phyloP scores from a whole-genome alignment of 1,139 yeast species.

The Scheffersomyces quercinus region DNA sequence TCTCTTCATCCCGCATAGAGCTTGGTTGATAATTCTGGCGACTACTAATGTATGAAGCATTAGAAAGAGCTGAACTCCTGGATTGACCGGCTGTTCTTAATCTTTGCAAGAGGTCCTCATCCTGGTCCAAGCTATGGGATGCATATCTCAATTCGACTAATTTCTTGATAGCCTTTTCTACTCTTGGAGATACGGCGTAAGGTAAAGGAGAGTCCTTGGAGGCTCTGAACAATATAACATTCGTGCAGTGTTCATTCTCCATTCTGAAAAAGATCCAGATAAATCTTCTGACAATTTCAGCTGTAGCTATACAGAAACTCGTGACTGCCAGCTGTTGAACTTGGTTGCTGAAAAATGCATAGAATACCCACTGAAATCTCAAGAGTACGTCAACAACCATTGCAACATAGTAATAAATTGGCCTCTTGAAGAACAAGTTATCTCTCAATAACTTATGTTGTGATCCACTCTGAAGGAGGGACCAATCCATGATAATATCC shows the following conservation, averaged over 20 bases:
- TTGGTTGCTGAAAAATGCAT: slow-evolving; percentile 67
- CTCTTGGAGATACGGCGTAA: slow-evolving; percentile 49
- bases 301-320: slow-evolving; percentile 77
- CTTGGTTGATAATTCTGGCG: neutral
- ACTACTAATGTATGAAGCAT: neutral
- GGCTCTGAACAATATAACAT: slow-evolving; percentile 81
- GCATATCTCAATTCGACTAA: slow-evolving; percentile 38
- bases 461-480: slow-evolving; percentile 69
- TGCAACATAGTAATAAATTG: slow-evolving; percentile 68
- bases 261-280: slow-evolving; percentile 90
- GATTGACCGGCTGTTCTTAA: slow-evolving; percentile 2
- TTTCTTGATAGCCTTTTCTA: slow-evolving; percentile 41
- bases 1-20: slow-evolving; percentile 10
- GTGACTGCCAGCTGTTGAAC: slow-evolving; percentile 91
- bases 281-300: slow-evolving; percentile 79
- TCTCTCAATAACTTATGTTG: slow-evolving; percentile 65
- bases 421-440: slow-evolving; percentile 61
- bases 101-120: neutral
- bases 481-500: slow-evolving; percentile 97
- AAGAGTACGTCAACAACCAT: slow-evolving; percentile 71
- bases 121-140: neutral
- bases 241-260: slow-evolving; percentile 94
- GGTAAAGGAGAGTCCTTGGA: slow-evolving; percentile 87
- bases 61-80: neutral
- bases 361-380: slow-evolving; percentile 90